Evolutionary conservation across 2,329 filamentous ascomycete genomes (phyloP).

Genomic region (Hymenoscyphus repandus): DNA sequence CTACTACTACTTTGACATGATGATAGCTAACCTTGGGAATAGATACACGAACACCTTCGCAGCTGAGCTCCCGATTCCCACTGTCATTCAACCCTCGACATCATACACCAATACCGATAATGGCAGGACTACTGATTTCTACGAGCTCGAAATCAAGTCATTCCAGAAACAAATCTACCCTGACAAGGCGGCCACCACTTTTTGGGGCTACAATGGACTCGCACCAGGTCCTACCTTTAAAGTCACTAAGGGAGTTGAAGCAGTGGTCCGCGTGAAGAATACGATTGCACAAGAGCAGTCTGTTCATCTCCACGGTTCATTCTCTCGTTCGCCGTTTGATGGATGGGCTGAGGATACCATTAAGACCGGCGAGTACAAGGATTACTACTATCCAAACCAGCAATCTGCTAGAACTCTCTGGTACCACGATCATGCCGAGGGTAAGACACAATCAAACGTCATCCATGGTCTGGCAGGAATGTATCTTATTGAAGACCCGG

Average conservation of each 20-base stretch:
- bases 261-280: slow-evolving; percentile 50
- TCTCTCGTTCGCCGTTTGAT: slow-evolving; percentile 42
- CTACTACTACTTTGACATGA: not conserved
- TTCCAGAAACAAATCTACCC: slow-evolving; percentile 40
- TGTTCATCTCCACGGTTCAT: slow-evolving; percentile 52
- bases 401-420: slow-evolving; percentile 49
- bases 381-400: slow-evolving; percentile 57
- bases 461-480: slow-evolving; percentile 52
- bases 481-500: slow-evolving; percentile 47
- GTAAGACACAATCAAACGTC: slow-evolving; percentile 46
- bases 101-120: slow-evolving; percentile 16
- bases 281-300: slow-evolving; percentile 39
- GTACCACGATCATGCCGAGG: slow-evolving; percentile 45
- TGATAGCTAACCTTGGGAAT: slow-evolving; percentile 1
- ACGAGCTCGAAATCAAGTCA: slow-evolving; percentile 38
- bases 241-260: slow-evolving; percentile 44
- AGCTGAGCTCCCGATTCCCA: slow-evolving; percentile 17
- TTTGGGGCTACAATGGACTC: slow-evolving; percentile 50
- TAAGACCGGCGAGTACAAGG: slow-evolving; percentile 48
- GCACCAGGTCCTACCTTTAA: slow-evolving; percentile 49
- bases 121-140: slow-evolving; percentile 38
- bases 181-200: slow-evolving; percentile 33
- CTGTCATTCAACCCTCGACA: slow-evolving; percentile 5
- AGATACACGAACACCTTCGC: slow-evolving; percentile 24
- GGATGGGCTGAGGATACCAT: slow-evolving; percentile 52